Evolutionary conservation across 805 yeast genomes (phyloP).

Genomic region (Kodamaea neixiangensis): DNA sequence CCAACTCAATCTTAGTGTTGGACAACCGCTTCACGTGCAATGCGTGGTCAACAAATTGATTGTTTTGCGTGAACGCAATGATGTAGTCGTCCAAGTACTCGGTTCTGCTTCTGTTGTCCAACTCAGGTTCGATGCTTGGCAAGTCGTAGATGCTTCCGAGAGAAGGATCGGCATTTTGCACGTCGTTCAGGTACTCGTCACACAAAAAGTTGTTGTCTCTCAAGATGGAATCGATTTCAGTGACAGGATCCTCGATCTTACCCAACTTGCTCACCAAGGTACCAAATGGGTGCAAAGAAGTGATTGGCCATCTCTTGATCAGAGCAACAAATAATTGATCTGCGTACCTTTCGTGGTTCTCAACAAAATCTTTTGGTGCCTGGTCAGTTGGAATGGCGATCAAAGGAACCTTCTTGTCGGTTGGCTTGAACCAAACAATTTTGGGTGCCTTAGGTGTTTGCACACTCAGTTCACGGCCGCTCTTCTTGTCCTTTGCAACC

Average conservation of each 20-base stretch:
- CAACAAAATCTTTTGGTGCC: conserved; percentile 94
- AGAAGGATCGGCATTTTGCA: conserved; percentile 18
- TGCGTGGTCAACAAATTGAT: conserved; percentile 70
- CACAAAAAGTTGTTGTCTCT: conserved; percentile 83
- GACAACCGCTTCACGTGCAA: conserved; percentile 70
- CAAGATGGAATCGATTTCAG: conserved; percentile 85
- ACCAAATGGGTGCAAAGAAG: conserved; percentile 97
- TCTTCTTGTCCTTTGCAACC: conserved; percentile 60
- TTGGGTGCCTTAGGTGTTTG: conserved; percentile 67
- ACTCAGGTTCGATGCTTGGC: conserved; percentile 40
- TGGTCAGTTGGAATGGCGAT: conserved; percentile 99
- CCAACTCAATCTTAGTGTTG: conserved; percentile 69
- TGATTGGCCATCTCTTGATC: conserved; percentile 98
- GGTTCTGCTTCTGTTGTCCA: conserved; percentile 43
- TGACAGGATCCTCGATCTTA: conserved; percentile 67
- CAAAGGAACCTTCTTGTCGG: conserved; percentile 95
- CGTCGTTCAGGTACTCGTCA: conserved; percentile 69
- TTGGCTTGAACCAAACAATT: conserved; percentile 98
- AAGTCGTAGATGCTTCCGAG: conserved; percentile 31
- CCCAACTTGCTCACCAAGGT: conserved; percentile 88
- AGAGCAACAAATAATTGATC: conserved; percentile 89
- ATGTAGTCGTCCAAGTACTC: conserved; percentile 62
- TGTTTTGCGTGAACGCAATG: conserved; percentile 62
- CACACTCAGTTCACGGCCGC: conserved; percentile 48
- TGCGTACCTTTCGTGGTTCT: conserved; percentile 80